Evolutionary conservation across 2,329 filamentous ascomycete species (phyloP), one percentile per base, ranked within the genome.

Genomic region (Microcyclosporella mali): DNA sequence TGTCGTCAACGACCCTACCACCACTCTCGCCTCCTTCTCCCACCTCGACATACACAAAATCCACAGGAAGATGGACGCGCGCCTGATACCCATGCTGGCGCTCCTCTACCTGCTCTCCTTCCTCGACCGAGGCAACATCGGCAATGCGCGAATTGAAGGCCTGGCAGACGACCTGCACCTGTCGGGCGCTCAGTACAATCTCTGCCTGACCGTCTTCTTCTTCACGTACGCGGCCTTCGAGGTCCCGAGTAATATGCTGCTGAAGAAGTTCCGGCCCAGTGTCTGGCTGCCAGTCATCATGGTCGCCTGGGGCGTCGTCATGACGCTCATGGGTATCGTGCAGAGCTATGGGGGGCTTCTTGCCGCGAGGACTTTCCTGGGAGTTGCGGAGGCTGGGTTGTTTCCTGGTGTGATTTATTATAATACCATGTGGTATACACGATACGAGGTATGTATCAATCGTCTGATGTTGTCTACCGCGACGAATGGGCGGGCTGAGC

Each of bases 351-450:
- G 34, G 18, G 58, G 56, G n/a, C 40, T 60, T 28, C 35, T 59
- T n/a, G 45, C 43, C 7, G 41, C 52, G 8, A 44, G 56, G 6
- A 41, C 55, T 19, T 45, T 59, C n/a, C 43, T 60, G 4, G 56
- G 56, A n/a, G 32, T 57, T 6, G 45, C 53, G 21, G 57, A 59
- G 36, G 51, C 53, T 12, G 56, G 57, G 1, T 37, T 49, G 15
- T 46, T 49, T 29, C 51, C 51, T 4, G 49, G 42, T 4, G 43
- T 48, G 62, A 17, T 69, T 2, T 55, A 69, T 43, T 70, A 71
- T 28, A 64, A 71, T 25, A 68, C 67, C 1, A 57, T 70, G 45
- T 73, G 70, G 66, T 73, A 73, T 38, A 65, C 64, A 2, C 61
- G 69, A 4, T 61, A 62, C 29, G 66, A 70, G 38, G 21, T 25